A percentile compares a stretch with the other conserved stretches of the same genome.
Evolutionary conservation across 495 filamentous ascomycete species (phyloP).

Genomic region (Penicillium chermesinum): DNA sequence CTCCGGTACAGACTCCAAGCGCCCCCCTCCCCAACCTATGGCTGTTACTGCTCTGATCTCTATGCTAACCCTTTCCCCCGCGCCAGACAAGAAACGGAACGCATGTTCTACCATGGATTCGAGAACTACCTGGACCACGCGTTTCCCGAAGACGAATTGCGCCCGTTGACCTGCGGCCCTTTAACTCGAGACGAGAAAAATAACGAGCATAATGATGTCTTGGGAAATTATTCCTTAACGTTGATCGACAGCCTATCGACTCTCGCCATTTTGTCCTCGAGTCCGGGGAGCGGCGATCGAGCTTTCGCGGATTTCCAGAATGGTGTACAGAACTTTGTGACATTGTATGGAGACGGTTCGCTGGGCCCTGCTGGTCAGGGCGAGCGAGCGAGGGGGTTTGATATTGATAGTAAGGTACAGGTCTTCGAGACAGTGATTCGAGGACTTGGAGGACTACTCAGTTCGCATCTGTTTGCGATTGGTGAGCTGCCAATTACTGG

Average conservation of each 20-base stretch:
- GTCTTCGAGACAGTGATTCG: conserved; percentile 97
- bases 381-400: conserved; percentile 74
- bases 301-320: conserved; percentile 73
- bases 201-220: conserved; percentile 87
- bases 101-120: conserved; percentile 96
- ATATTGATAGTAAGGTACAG: conserved; percentile 95
- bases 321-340: conserved; percentile 71
- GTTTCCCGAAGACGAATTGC: conserved; percentile 95
- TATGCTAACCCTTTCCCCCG: conserved; percentile 8
- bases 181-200: conserved; percentile 76
- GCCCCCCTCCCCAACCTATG: no score
- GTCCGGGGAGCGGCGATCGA: conserved; percentile 50
- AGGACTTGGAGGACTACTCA: conserved; percentile 84
- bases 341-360: conserved; percentile 81
- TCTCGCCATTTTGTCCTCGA: conserved; percentile 83
- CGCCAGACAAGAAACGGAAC: conserved; percentile 67
- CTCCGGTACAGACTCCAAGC: conserved; percentile 30
- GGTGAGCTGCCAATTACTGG: conserved; percentile 80
- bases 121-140: conserved; percentile 91
- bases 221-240: conserved; percentile 95
- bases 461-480: conserved; percentile 87
- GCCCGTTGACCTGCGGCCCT: conserved; percentile 78
- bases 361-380: conserved; percentile 65
- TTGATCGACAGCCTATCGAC: conserved; percentile 92
- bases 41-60: not conserved